A percentile compares a stretch with the other conserved stretches of the same genome.
Evolutionary conservation across 805 yeast species (phyloP).

Genomic region (Lipomyces starkeyi): DNA sequence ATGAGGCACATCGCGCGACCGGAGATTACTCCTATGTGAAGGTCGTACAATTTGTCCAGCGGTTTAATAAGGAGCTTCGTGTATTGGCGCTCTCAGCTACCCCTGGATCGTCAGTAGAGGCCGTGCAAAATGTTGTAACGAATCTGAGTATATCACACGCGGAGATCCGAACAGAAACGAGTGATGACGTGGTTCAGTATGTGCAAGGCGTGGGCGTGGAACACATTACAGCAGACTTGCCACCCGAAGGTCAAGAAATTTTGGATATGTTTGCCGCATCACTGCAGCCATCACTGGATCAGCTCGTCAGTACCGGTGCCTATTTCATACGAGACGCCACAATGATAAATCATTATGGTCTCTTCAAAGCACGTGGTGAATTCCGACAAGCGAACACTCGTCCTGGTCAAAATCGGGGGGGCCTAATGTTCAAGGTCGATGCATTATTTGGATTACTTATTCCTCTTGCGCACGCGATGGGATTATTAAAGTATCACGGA

Average conservation of each 20-base stretch:
- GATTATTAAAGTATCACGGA: constrained; percentile 77
- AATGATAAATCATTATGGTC: constrained; percentile 69
- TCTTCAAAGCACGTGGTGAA: constrained; percentile 63
- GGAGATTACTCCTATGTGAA: constrained; percentile 89
- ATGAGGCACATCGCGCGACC: constrained; percentile 94
- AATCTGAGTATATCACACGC: constrained; percentile 75
- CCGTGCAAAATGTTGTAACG: constrained; percentile 82
- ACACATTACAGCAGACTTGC: constrained; percentile 60
- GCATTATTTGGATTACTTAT: constrained; percentile 61
- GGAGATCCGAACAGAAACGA: constrained; percentile 84
- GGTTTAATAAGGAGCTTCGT: constrained; percentile 71
- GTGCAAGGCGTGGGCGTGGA: constrained; percentile 71
- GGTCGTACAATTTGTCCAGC: constrained; percentile 69
- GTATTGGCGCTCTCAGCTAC: constrained; percentile 93
- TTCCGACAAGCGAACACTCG: constrained; percentile 3
- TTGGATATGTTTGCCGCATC: constrained; percentile 65
- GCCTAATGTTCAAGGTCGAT: constrained; percentile 21
- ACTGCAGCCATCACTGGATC: constrained; percentile 65
- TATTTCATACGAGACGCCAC: constrained; percentile 71
- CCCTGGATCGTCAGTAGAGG: constrained; percentile 86
- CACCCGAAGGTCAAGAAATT: constrained; percentile 61
- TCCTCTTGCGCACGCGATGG: constrained; percentile 64
- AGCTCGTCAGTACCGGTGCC: constrained; percentile 65
- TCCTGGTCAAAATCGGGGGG: neutral
- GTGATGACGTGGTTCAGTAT: constrained; percentile 78